Base-by-base conservation (phyloP, 371 early-diverging fungal genomes). In the Capillidium rhysosporum region DNA sequence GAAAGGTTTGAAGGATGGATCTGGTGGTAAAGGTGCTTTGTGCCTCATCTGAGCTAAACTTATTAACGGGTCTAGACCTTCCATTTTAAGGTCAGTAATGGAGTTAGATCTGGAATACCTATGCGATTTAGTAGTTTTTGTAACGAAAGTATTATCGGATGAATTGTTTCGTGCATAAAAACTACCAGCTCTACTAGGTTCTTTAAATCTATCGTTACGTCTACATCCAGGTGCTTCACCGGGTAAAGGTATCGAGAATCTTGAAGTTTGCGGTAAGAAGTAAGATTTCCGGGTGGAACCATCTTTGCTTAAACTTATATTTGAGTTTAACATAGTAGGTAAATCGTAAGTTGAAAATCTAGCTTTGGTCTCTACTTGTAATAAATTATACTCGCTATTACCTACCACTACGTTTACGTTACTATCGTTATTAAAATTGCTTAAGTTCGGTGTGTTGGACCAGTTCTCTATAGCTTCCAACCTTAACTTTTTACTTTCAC, bases 401-500 rank as follows among this genome's bases (percentile, higher is more conserved):
- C n/a, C n/a, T n/a, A n/a, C n/a, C 24, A 7, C 16, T 20, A 18
- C 40, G 31, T 4, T 45, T 8, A 21, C n/a, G 34, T 12, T 34
- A 7, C 7, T 34, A 12, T 34, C 34, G 34, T 34, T 34, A n/a
- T n/a, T n/a, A n/a, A n/a, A n/a, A n/a, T n/a, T n/a, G 14, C n/a
- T 8, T 2, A 21, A 12, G 18, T 46, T 45, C 61, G 64, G 24
- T 8, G 23, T 30, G 0, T 67, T 59, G 34, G 71, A 68, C 77
- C 80, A 80, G 29, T 65, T 63, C 53, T 80, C 80, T 25, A 80
- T 74, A 55, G 73, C 71, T 34, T 60, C 66, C 26, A 69, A 65
- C 30, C 76, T 69, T 44, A 65, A 60, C 65, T 72, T 72, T 21
- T 74, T 66, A 14, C 73, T 75, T 30, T 74, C 67, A 55, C 71